phyloP scores from a whole-genome alignment of 1,284 basidiomycete genomes.

The Cutaneotrichosporon curvatum region DNA sequence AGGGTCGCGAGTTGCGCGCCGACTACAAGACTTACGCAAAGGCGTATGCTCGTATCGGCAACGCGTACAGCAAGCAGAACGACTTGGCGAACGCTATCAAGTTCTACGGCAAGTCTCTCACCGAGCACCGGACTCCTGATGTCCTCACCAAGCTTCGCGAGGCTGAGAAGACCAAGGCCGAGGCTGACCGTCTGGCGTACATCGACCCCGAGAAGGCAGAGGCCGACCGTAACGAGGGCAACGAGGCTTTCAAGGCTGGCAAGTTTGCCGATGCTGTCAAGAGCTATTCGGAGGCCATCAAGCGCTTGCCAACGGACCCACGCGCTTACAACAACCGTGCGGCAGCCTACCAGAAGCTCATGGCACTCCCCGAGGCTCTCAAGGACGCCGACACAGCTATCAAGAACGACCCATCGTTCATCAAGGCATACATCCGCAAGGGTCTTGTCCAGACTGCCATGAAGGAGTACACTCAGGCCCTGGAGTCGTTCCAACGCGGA shows the following conservation, averaged over 20 bases:
- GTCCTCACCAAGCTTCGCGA: slow-evolving; percentile 83
- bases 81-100: slow-evolving; percentile 77
- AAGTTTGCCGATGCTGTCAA: slow-evolving; percentile 90
- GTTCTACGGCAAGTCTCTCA: slow-evolving; percentile 83
- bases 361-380: slow-evolving; percentile 87
- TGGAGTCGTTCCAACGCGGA: slow-evolving; percentile 70
- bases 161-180: slow-evolving; percentile 70
- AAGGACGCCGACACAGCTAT: slow-evolving; percentile 94
- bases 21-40: slow-evolving; percentile 57
- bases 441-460: slow-evolving; percentile 77
- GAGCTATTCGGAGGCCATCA: slow-evolving; percentile 91
- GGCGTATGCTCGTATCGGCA: slow-evolving; percentile 84
- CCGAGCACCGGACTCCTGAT: slow-evolving; percentile 94
- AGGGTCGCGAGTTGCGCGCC: slow-evolving; percentile 62
- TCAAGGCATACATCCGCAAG: slow-evolving; percentile 96
- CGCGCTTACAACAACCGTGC: slow-evolving; percentile 96
- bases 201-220: slow-evolving; percentile 82
- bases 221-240: slow-evolving; percentile 83
- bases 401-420: slow-evolving; percentile 79
- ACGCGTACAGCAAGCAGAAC: slow-evolving; percentile 73
- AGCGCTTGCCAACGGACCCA: slow-evolving; percentile 83
- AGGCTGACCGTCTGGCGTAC: slow-evolving; percentile 74
- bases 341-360: slow-evolving; percentile 91
- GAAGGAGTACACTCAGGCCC: slow-evolving; percentile 84
- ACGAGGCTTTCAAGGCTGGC: slow-evolving; percentile 81